Conservation (phyloP, 2,329 filamentous ascomycete species). For the Aspergillus sp. region DNA sequence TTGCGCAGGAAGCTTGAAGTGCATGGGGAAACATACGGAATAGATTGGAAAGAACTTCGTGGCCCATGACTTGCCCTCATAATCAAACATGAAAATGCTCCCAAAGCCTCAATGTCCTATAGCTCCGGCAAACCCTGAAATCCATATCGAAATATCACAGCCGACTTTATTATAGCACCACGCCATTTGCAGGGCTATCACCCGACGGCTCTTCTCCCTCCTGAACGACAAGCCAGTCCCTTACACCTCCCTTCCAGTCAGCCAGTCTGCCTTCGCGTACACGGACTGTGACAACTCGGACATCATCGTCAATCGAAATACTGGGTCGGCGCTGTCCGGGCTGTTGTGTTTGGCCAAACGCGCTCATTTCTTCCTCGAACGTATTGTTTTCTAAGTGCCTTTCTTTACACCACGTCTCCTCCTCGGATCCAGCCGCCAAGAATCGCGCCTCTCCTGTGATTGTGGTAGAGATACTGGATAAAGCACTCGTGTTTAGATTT, state of each 20-base stretch:
- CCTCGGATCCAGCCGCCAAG: slow-evolving; percentile 69
- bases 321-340: slow-evolving; percentile 37
- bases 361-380: slow-evolving; percentile 60
- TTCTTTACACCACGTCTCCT: slow-evolving; percentile 80
- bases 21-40: background rate
- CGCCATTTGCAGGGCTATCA: slow-evolving; percentile 31
- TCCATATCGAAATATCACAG: background rate
- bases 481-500: slow-evolving; percentile 84
- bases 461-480: slow-evolving; percentile 86
- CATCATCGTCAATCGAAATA: slow-evolving; percentile 74
- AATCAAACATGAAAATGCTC: background rate
- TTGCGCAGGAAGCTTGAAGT: background rate
- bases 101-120: background rate
- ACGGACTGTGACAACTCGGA: slow-evolving; percentile 80
- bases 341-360: slow-evolving; percentile 41
- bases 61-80: background rate
- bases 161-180: background rate
- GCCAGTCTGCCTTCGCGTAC: slow-evolving; percentile 84
- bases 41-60: background rate
- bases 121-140: background rate
- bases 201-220: slow-evolving; percentile 26
- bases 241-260: slow-evolving; percentile 92
- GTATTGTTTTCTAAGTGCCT: slow-evolving; percentile 91
- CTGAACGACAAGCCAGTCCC: slow-evolving; percentile 64
- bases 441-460: slow-evolving; percentile 86